phyloP scores from a whole-genome alignment of 805 yeast genomes.

The Saturnispora quitensis region DNA sequence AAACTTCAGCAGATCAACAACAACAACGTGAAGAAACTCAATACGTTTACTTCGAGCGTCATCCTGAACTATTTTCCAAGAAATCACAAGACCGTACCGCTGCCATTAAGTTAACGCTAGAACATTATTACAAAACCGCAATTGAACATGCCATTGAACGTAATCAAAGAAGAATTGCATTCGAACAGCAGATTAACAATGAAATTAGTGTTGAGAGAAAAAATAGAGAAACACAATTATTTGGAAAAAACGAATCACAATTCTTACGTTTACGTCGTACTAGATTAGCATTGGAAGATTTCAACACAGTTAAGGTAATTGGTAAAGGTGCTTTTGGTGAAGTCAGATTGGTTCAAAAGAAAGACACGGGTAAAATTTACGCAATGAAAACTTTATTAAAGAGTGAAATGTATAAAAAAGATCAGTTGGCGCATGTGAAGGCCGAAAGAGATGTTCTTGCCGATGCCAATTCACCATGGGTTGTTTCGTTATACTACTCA shows the following conservation, averaged over 20 bases:
- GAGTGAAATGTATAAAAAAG: constrained; percentile 90
- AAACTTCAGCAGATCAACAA: not conserved
- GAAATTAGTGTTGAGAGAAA: constrained; percentile 83
- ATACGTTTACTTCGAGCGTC: constrained; percentile 69
- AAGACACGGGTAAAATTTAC: constrained; percentile 83
- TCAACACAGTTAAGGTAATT: constrained; percentile 76
- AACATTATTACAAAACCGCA: constrained; percentile 76
- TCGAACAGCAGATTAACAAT: constrained; percentile 60
- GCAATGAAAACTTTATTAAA: constrained; percentile 91
- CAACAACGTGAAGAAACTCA: constrained; percentile 23
- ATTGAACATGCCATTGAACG: constrained; percentile 92
- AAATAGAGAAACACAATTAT: constrained; percentile 66
- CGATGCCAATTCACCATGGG: constrained; percentile 83
- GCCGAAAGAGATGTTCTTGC: constrained; percentile 95
- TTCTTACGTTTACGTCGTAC: constrained; percentile 81
- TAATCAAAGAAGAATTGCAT: constrained; percentile 80
- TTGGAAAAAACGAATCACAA: constrained; percentile 85
- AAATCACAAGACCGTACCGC: constrained; percentile 75
- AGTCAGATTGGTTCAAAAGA: constrained; percentile 87
- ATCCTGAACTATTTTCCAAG: constrained; percentile 70
- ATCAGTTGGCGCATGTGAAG: constrained; percentile 89
- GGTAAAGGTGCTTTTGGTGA: constrained; percentile 99
- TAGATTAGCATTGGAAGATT: constrained; percentile 71
- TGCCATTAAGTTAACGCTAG: constrained; percentile 71
- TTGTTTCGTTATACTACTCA: constrained; percentile 71